These are phyloP conservation scores for Malbranchea zuffiana DNA, from an alignment of 2,329 filamentous ascomycete genomes.

Conservation along the genomic window DNA sequence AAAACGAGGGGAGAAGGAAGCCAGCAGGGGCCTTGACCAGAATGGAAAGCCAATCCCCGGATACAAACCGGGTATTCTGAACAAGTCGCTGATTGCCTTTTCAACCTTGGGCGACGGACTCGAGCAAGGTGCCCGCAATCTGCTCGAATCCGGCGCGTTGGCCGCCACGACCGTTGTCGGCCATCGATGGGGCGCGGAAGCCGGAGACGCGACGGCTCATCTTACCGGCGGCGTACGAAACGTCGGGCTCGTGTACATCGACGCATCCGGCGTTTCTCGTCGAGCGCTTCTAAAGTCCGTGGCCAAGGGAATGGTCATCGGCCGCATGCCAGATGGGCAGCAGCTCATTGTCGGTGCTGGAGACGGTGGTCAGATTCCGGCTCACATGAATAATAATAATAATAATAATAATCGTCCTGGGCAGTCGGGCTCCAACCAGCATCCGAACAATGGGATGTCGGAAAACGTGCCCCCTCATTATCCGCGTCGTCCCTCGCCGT, in stretches of 20 bases:
- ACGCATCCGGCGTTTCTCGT: slow-evolving; percentile 83
- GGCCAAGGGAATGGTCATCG: slow-evolving; percentile 75
- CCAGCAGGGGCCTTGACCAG: slow-evolving; percentile 52
- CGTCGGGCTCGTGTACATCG: slow-evolving; percentile 92
- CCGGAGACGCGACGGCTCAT: slow-evolving; percentile 62
- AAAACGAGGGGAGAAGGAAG: slow-evolving; percentile 44
- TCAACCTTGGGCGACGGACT: slow-evolving; percentile 89
- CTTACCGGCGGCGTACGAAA: slow-evolving; percentile 87
- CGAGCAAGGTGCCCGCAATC: slow-evolving; percentile 68
- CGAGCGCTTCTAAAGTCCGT: slow-evolving; percentile 87
- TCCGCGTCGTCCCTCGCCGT: slow-evolving; percentile 24
- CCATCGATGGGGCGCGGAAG: slow-evolving; percentile 82
- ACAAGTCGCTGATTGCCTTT: slow-evolving; percentile 95
- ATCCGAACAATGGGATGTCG: not conserved
- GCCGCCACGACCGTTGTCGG: slow-evolving; percentile 78
- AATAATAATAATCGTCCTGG: too few relatives aligned
- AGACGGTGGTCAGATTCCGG: slow-evolving; percentile 30
- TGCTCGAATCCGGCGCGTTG: slow-evolving; percentile 61
- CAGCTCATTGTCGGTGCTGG: slow-evolving; percentile 39
- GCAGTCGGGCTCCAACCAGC: slow-evolving; percentile 17
- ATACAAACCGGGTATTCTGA: slow-evolving; percentile 85
- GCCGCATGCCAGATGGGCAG: slow-evolving; percentile 39
- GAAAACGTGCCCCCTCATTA: not conserved
- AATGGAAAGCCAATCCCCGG: slow-evolving; percentile 52
- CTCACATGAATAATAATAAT: slow-evolving; percentile 2